Conservation (phyloP, 2,329 filamentous ascomycete species). For the Fusarium udum region DNA sequence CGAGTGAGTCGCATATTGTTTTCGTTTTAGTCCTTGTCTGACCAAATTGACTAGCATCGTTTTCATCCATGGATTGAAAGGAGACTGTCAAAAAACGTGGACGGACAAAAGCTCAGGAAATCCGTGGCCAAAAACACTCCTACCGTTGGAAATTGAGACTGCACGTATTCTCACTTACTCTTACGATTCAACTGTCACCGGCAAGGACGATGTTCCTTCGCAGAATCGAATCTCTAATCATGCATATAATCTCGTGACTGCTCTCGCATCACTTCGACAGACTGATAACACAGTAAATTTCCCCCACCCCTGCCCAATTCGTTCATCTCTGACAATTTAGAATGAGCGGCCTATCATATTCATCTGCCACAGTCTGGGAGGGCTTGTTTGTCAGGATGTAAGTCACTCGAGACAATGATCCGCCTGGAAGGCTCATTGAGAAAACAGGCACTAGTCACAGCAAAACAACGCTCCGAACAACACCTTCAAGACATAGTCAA, state of each 20-base stretch:
- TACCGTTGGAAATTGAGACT: conserved; percentile 3
- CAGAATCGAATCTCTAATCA: conserved; percentile 27
- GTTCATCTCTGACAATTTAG: background rate
- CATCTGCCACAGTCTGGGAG: conserved; percentile 28
- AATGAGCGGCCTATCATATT: conserved; percentile 25
- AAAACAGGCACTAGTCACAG: conserved; percentile 14
- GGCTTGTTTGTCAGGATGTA: conserved; percentile 36
- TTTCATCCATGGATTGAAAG: conserved; percentile 30
- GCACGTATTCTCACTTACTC: conserved; percentile 32
- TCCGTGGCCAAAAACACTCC: conserved; percentile 15
- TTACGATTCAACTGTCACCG: conserved; percentile 9
- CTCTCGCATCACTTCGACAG: conserved; percentile 20
- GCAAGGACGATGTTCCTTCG: background rate
- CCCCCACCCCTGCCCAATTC: rapidly evolving
- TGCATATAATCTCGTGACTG: conserved; percentile 21
- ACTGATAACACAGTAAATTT: conserved; percentile 4
- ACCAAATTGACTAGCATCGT: conserved; percentile 6
- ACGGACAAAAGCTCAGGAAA: background rate
- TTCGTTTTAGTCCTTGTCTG: background rate
- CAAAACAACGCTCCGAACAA: conserved; percentile 10
- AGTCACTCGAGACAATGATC: background rate
- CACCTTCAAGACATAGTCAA: conserved; percentile 20
- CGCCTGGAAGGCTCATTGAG: background rate
- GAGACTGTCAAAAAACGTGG: conserved; percentile 30
- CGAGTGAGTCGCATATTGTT: background rate